Conservation (phyloP, 202 grass and related monocot genomes). For the Brachypodium distachyon region DNA sequence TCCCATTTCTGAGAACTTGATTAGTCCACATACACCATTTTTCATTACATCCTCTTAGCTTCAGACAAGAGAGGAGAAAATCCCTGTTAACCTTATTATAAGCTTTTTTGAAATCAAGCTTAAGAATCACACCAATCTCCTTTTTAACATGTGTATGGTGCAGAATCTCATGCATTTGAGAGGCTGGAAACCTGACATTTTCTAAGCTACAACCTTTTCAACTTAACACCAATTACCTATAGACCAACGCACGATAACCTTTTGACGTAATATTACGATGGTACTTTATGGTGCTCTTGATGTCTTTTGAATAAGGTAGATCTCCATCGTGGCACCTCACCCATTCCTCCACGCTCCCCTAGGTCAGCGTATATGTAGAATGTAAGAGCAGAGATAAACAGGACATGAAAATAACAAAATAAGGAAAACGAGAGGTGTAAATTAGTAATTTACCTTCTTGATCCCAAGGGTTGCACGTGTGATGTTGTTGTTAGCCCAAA, state of each 20-base stretch:
- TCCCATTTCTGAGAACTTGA: too few species aligned
- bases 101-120: too few species aligned
- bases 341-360: conserved; percentile 16
- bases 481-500: conserved; percentile 39
- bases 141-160: too few species aligned
- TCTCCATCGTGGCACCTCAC: conserved; percentile 14
- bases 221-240: conserved; percentile 3
- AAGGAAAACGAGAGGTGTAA: not conserved
- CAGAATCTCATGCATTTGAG: too few species aligned
- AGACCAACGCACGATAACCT: conserved; percentile 24
- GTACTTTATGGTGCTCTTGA: conserved; percentile 14
- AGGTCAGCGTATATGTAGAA: not conserved
- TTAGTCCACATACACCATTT: too few species aligned
- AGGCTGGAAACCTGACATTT: too few species aligned
- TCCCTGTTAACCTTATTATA: too few species aligned
- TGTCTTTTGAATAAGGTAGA: not conserved
- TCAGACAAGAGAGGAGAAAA: too few species aligned
- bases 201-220: not conserved
- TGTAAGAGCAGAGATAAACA: not conserved
- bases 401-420: not conserved
- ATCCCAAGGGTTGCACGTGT: conserved; percentile 29
- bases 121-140: too few species aligned
- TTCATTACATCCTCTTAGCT: too few species aligned
- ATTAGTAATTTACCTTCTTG: conserved; percentile 8
- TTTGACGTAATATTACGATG: conserved; percentile 9